Evolutionary conservation across 2,329 filamentous ascomycete species (phyloP).

Genomic region (Lizonia empirigonia): DNA sequence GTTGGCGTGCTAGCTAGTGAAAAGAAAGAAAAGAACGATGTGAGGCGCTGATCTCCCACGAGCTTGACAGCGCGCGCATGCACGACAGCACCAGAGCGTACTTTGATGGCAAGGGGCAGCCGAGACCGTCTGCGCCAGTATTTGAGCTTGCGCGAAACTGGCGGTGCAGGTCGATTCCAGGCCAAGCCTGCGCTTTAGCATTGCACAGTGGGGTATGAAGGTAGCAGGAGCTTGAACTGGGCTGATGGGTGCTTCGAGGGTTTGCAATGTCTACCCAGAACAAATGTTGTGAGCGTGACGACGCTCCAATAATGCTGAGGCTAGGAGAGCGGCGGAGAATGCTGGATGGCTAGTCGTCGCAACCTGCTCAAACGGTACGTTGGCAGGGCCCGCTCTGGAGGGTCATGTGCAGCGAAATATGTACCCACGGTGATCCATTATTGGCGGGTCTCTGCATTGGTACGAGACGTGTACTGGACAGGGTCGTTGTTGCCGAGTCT

Average conservation of each 20-base stretch:
- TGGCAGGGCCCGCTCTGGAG: constrained; percentile 31
- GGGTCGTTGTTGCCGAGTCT: constrained; percentile 13
- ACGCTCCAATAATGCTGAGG: constrained; percentile 15
- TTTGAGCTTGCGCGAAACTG: neutral
- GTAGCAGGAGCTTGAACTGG: constrained; percentile 15
- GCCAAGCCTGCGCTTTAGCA: constrained; percentile 18
- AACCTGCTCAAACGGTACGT: constrained; percentile 17
- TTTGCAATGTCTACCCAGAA: constrained; percentile 8
- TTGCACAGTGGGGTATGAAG: constrained; percentile 6
- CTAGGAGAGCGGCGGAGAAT: constrained; percentile 21
- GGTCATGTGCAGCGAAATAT: constrained; percentile 37
- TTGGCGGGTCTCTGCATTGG: constrained; percentile 31
- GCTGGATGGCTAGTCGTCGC: constrained; percentile 31
- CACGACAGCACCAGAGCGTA: constrained; percentile 18
- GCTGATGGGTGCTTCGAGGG: constrained; percentile 8
- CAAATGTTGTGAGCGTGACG: constrained; percentile 34
- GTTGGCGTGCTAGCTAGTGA: constrained; percentile 16
- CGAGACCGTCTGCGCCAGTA: constrained; percentile 17
- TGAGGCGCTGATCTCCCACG: constrained; percentile 25
- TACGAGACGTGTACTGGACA: constrained; percentile 24
- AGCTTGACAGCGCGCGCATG: constrained; percentile 22
- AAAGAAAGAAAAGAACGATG: neutral
- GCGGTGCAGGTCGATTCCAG: neutral
- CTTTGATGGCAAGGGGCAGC: constrained; percentile 26
- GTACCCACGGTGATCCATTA: constrained; percentile 28